Evolutionary conservation across 371 early-diverging fungal species (phyloP).

Genomic region (Mucor circinelloides): DNA sequence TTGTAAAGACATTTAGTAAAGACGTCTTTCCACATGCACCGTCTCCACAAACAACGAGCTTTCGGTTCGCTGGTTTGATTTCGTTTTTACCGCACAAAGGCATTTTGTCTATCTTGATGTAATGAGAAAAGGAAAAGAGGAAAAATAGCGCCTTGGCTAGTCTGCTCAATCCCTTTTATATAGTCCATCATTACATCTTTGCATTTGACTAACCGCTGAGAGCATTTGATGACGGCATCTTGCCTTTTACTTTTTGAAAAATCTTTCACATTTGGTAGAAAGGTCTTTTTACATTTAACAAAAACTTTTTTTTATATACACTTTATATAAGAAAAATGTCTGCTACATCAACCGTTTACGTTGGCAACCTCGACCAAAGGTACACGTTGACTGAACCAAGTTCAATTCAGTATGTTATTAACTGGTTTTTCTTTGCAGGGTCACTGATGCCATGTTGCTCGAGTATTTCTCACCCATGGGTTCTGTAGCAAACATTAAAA

Average conservation of each 20-base stretch:
- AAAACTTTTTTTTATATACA: background rate
- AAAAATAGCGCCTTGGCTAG: background rate
- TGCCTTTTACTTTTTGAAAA: background rate
- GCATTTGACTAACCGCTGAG: background rate
- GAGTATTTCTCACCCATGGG: conserved; percentile 77
- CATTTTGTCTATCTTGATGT: background rate
- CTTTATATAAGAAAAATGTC: conserved; percentile 6
- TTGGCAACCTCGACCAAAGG: conserved; percentile 88
- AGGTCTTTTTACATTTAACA: background rate
- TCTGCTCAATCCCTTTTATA: background rate
- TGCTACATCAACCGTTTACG: conserved; percentile 59
- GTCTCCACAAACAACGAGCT: conserved; percentile 49
- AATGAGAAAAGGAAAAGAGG: background rate
- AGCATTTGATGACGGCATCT: conserved; percentile 3
- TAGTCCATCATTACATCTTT: background rate
- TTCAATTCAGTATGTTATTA: background rate
- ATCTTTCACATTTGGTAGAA: background rate
- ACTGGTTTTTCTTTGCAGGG: conserved; percentile 21
- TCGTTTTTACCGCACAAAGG: conserved; percentile 4
- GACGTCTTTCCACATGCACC: conserved; percentile 74
- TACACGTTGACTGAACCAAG: background rate
- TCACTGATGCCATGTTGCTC: conserved; percentile 74
- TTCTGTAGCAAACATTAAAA: conserved; percentile 73
- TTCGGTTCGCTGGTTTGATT: background rate
- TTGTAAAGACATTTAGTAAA: conserved; percentile 58